phyloP scores from a whole-genome alignment of 2,329 filamentous ascomycete genomes.

The Cladosporium halotolerans region DNA sequence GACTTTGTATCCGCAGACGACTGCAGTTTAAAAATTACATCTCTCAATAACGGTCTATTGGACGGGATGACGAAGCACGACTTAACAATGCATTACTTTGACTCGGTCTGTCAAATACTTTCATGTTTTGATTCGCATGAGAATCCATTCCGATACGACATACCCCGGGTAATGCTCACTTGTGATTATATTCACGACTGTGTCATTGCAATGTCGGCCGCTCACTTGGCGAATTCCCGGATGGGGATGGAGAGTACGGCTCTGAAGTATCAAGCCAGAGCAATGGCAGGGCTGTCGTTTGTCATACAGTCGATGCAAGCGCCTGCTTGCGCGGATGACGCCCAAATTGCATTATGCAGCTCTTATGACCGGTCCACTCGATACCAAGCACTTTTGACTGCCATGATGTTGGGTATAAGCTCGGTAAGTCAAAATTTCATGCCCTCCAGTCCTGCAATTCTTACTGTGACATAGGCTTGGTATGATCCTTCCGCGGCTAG shows the following conservation, averaged over 20 bases:
- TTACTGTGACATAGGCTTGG: conserved; percentile 7
- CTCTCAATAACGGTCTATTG: background rate
- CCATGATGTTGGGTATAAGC: background rate
- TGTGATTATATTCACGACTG: background rate
- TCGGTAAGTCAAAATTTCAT: background rate
- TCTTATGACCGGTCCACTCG: background rate
- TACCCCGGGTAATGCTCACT: background rate
- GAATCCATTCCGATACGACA: background rate
- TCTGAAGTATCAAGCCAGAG: background rate
- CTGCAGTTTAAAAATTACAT: background rate
- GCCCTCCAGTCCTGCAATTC: background rate
- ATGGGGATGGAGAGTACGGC: background rate
- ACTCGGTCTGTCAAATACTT: background rate
- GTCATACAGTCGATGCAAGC: background rate
- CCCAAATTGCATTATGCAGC: no score
- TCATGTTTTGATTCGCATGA: background rate
- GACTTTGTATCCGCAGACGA: background rate
- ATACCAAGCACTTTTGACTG: background rate
- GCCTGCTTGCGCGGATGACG: background rate
- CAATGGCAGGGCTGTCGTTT: background rate
- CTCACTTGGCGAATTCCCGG: background rate
- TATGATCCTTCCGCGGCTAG: conserved; percentile 10
- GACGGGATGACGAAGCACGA: background rate
- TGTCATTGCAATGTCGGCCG: background rate
- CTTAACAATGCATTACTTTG: background rate